These are phyloP conservation scores for Rhizopus stolonifer DNA, from an alignment of 371 early-diverging fungal genomes.

Conservation along the genomic window DNA sequence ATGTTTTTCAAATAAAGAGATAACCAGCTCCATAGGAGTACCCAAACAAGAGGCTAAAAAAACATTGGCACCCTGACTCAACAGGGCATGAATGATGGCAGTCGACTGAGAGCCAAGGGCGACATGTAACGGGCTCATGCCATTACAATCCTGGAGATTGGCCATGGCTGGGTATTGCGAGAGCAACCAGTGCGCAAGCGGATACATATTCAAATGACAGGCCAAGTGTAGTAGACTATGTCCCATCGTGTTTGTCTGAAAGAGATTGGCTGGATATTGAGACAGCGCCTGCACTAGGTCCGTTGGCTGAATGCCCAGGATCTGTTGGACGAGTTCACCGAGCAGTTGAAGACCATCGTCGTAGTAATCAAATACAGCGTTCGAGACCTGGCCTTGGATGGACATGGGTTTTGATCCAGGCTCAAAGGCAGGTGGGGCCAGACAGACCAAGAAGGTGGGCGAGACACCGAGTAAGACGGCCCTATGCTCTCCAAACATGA, in stretches of 20 bases:
- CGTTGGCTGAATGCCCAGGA: not conserved
- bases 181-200: constrained; percentile 3
- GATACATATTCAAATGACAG: constrained; percentile 1
- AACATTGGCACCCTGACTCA: constrained; percentile 2
- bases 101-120: constrained; percentile 3
- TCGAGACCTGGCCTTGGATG: constrained; percentile 64
- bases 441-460: constrained; percentile 59
- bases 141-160: constrained; percentile 20
- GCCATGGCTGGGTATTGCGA: not conserved
- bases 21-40: constrained; percentile 2
- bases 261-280: not conserved
- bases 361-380: constrained; percentile 45
- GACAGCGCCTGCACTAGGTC: constrained; percentile 2
- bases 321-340: constrained; percentile 72
- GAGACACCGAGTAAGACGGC: not conserved
- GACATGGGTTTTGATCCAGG: constrained; percentile 70
- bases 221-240: constrained; percentile 27
- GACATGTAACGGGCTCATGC: constrained; percentile 22
- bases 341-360: constrained; percentile 67
- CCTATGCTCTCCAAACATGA: constrained; percentile 37
- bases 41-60: constrained; percentile 2
- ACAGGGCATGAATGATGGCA: not conserved
- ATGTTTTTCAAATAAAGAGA: not conserved
- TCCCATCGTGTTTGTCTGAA: constrained; percentile 7
- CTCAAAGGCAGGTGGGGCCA: constrained; percentile 69